These are phyloP conservation scores for Annulohypoxylon nitens DNA, from an alignment of 495 filamentous ascomycete species.

Conservation along the genomic window DNA sequence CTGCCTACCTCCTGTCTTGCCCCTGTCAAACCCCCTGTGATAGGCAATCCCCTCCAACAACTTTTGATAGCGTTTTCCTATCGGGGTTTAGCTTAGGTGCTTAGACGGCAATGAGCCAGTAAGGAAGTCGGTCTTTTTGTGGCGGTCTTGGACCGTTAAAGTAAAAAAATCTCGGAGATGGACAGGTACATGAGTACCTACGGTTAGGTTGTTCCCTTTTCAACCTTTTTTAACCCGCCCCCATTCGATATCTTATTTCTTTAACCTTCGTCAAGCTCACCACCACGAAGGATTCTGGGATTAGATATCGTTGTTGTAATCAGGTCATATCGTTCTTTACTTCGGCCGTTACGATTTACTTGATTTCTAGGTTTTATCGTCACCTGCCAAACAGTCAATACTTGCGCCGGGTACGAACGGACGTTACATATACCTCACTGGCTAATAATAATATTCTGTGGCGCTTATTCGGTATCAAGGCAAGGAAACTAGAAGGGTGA, in stretches of 20 bases:
- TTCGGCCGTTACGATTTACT: constrained; percentile 22
- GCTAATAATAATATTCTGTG: constrained; percentile 22
- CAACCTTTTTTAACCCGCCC: constrained; percentile 20
- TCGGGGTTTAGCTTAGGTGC: constrained; percentile 42
- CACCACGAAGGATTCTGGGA: constrained; percentile 24
- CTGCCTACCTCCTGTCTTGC: constrained; percentile 31
- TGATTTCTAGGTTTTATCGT: constrained; percentile 27
- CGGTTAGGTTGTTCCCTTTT: constrained; percentile 12
- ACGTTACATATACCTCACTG: constrained; percentile 23
- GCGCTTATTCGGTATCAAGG: constrained; percentile 36
- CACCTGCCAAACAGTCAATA: not conserved
- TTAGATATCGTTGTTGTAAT: not conserved
- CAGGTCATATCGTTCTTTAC: constrained; percentile 33
- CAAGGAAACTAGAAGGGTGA: constrained; percentile 15
- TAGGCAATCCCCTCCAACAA: constrained; percentile 38
- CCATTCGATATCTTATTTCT: constrained; percentile 19
- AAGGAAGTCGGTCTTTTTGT: constrained; percentile 31
- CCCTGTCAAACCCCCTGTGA: constrained; percentile 37
- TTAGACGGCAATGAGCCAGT: constrained; percentile 35
- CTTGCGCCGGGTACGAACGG: constrained; percentile 6
- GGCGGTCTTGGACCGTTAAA: constrained; percentile 21
- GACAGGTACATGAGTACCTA: constrained; percentile 14
- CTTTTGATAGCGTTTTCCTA: constrained; percentile 35
- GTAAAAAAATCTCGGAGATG: constrained; percentile 33
- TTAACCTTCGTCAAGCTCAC: constrained; percentile 17